phyloP scores from a whole-genome alignment of 2,329 filamentous ascomycete species.

The Tolypocladium amazonense region DNA sequence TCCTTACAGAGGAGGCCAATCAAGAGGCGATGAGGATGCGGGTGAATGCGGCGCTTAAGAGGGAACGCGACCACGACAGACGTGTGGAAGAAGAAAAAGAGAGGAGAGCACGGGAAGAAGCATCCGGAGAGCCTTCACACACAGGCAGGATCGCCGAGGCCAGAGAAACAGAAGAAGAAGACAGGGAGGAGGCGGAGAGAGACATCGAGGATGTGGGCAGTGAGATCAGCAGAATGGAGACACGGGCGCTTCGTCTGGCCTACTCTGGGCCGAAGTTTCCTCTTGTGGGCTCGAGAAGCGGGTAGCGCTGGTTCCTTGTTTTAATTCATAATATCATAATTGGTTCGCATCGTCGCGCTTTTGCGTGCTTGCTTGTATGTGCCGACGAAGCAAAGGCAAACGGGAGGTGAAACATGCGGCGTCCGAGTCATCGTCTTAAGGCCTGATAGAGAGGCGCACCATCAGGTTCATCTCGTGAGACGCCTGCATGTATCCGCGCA shows the following conservation, averaged over 20 bases:
- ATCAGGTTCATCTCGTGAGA: too few species aligned
- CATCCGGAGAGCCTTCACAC: not conserved
- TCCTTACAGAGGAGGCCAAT: constrained; percentile 6
- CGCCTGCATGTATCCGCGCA: too few species aligned
- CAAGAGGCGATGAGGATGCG: constrained; percentile 5
- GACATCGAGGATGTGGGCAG: constrained; percentile 1
- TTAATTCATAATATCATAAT: too few species aligned
- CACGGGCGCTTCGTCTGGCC: constrained; percentile 2
- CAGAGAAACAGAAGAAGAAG: not conserved
- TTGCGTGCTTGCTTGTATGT: not conserved
- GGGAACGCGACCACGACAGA: constrained; percentile 1
- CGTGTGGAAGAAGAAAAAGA: not conserved
- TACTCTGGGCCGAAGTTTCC: constrained; percentile 4
- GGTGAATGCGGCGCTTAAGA: constrained; percentile 3
- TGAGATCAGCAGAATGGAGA: constrained; percentile 5
- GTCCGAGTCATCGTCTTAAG: not conserved
- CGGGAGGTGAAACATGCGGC: too few species aligned
- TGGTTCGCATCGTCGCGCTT: too few species aligned
- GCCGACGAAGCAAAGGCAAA: not conserved
- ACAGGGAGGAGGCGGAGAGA: constrained; percentile 1
- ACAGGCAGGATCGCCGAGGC: not conserved
- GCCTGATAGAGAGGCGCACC: too few species aligned
- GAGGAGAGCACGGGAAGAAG: not conserved
- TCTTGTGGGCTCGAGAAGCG: constrained; percentile 1
- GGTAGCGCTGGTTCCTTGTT: not conserved